Conservation (phyloP, 2,329 filamentous ascomycete genomes). For the Colletotrichum sp. region DNA sequence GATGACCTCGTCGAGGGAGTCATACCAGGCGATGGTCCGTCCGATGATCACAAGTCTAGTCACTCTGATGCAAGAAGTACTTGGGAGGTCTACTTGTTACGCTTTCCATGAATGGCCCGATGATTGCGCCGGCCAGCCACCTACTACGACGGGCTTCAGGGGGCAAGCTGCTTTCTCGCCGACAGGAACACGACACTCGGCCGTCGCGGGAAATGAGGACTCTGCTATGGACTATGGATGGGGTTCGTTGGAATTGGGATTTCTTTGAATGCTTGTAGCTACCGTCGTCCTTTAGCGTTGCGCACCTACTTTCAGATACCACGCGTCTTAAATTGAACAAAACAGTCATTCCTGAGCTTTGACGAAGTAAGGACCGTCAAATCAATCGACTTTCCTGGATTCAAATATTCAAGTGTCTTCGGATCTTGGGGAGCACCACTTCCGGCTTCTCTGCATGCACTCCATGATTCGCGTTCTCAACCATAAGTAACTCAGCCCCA, state of each 20-base stretch:
- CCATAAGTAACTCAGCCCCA: constrained; percentile 29
- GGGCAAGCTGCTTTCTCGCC: constrained; percentile 13
- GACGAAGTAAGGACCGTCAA: not conserved
- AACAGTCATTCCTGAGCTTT: not conserved
- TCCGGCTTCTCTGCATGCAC: constrained; percentile 39
- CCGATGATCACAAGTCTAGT: constrained; percentile 26
- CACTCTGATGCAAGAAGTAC: constrained; percentile 33
- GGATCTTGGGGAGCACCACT: constrained; percentile 30
- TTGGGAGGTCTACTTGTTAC: constrained; percentile 37
- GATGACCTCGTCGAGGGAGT: constrained; percentile 17
- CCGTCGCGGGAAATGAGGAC: not conserved
- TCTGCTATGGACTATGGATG: constrained; percentile 17
- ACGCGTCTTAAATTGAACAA: not conserved
- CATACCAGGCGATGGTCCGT: constrained; percentile 22
- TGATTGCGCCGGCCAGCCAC: constrained; percentile 7
- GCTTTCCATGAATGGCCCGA: constrained; percentile 23
- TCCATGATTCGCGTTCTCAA: constrained; percentile 37
- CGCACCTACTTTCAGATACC: not conserved
- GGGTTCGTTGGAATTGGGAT: constrained; percentile 18
- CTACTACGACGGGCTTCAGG: not conserved
- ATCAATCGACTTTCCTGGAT: rapidly evolving
- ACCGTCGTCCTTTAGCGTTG: not conserved
- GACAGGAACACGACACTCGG: constrained; percentile 10
- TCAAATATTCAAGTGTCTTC: constrained; percentile 12
- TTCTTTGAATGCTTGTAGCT: not conserved